Evolutionary conservation across 176 grass and related monocot genomes (phyloP).

Genomic region (Bolboschoenus planiculmis): DNA sequence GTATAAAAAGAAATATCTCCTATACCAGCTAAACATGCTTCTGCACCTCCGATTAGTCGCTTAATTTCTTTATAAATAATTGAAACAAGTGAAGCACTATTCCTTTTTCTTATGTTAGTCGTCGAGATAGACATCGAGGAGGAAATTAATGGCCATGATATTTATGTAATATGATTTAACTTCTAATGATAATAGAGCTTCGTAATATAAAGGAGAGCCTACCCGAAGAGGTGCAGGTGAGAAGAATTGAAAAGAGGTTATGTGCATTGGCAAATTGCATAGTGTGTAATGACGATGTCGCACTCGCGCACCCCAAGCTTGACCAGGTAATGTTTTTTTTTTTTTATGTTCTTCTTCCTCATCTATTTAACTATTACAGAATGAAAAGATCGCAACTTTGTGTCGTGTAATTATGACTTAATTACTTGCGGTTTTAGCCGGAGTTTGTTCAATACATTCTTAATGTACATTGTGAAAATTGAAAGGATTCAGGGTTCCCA

Average conservation of each 20-base stretch:
- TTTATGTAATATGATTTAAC: not conserved
- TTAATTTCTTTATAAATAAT: not conserved
- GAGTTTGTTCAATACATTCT: too few relatives aligned
- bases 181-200: not conserved
- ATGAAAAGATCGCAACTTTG: not conserved
- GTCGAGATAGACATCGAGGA: not conserved
- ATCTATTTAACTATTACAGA: not conserved
- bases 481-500: too few relatives aligned
- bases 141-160: not conserved
- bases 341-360: not conserved
- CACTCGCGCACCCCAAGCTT: not conserved
- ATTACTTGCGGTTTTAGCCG: not conserved
- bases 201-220: not conserved
- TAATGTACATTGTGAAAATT: too few relatives aligned
- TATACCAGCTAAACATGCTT: not conserved
- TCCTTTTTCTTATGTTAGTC: not conserved
- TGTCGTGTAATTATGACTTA: not conserved
- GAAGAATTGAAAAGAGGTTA: not conserved
- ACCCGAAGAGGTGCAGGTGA: not conserved
- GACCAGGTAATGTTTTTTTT: not conserved
- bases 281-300: not conserved
- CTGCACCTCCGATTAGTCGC: not conserved
- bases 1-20: not conserved
- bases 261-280: not conserved
- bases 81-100: not conserved